Conservation (phyloP, 1,284 basidiomycete species). For the Lentinus polychrous region DNA sequence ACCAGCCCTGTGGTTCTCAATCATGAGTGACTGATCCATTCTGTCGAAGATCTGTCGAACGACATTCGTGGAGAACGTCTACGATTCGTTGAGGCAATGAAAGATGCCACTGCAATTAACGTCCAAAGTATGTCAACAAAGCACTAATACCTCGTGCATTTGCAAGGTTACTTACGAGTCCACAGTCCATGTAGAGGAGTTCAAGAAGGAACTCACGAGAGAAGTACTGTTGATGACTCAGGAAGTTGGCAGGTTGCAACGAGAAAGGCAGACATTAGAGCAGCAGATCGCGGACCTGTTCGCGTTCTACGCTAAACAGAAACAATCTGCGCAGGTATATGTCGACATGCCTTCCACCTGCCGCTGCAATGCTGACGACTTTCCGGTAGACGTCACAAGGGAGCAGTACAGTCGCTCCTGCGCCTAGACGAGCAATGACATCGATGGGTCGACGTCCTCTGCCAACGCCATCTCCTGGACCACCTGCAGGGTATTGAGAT, state of each 20-base stretch:
- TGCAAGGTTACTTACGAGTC: conserved; percentile 1
- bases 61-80: conserved; percentile 82
- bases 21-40: background rate
- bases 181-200: conserved; percentile 75
- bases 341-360: background rate
- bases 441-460: conserved; percentile 6
- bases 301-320: conserved; percentile 66
- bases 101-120: conserved; percentile 81
- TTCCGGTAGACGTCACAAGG: too few species aligned
- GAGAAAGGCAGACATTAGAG: conserved; percentile 67
- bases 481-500: background rate
- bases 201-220: conserved; percentile 70
- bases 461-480: conserved; percentile 4
- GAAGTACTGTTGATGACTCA: conserved; percentile 71
- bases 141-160: too few species aligned
- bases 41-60: conserved; percentile 55
- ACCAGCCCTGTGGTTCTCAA: background rate
- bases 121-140: conserved; percentile 52
- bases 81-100: conserved; percentile 86
- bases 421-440: background rate
- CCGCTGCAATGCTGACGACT: too few species aligned
- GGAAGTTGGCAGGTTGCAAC: conserved; percentile 67
- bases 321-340: conserved; percentile 26
- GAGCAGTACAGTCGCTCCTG: background rate
- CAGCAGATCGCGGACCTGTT: conserved; percentile 70